Evolutionary conservation across 2,329 filamentous ascomycete species (phyloP), one percentile per base, ranked within the genome.

Genomic region (Thelonectria discophora): DNA sequence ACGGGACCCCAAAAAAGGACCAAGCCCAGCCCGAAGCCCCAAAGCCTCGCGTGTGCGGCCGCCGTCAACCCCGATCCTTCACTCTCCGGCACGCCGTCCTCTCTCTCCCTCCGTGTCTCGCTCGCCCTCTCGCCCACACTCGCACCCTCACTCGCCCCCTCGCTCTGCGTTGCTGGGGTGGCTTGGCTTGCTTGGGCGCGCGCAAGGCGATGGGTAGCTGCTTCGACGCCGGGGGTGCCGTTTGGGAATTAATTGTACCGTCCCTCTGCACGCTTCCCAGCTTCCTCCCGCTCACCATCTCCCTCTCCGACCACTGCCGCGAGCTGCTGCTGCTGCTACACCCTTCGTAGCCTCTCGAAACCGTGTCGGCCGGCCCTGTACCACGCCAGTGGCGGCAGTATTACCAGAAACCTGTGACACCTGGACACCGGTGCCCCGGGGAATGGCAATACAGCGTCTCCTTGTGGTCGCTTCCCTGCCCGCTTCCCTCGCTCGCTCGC

Each of bases 391-490:
- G 62, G 67, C 64, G 65, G 65, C 69, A 64, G 69, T 72, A 67
- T 66, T 65, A 72, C 69, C 65, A 69, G 62, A 65, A 65, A 71
- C 68, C 58, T 67, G 69, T 72, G 66, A 72, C 65, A 72, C 69
- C 55, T 67, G 63, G 60, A 69, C 69, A 69, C 66, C 66, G 69
- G 72, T 43, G 69, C 70, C 66, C 24, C 69, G 71, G 66, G 69
- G 61, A 58, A 72, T 72, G 69, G 69, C 69, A 67, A 72, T 72
- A 72, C 69, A 72, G 65, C 69, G 60, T 70, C 68, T 66, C 62
- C 46, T 69, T 68, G 21, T 72, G 68, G 65, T 62, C 66, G 67
- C 65, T 55, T 69, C 57, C 48, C 58, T 70, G 67, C 69, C 62
- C 62, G 65, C 67, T 58, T 66, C 51, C 57, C 34, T 37, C 32